Conservation (phyloP, 169 alveolate genomes). For the Besnoitia besnoiti region DNA sequence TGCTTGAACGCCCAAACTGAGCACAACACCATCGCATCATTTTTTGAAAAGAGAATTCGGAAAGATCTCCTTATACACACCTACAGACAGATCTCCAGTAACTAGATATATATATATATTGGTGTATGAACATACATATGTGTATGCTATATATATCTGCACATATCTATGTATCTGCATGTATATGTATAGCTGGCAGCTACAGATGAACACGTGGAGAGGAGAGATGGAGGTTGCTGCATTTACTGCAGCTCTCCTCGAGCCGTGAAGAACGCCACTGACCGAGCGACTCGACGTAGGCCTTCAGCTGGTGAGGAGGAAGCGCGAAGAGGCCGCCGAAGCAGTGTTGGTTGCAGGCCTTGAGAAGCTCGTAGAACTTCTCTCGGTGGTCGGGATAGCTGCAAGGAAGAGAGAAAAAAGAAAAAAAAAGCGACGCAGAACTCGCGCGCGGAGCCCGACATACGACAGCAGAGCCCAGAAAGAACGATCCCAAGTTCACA, state of each 20-base stretch:
- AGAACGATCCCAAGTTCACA: no score
- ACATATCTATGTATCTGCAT: no score
- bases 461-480: no score
- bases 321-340: conserved; percentile 74
- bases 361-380: conserved; percentile 77
- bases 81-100: no score
- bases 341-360: conserved; percentile 75
- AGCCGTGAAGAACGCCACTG: not conserved
- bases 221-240: not conserved
- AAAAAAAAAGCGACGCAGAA: no score
- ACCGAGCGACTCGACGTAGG: conserved; percentile 79
- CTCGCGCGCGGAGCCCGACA: no score
- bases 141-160: no score
- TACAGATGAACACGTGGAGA: not conserved
- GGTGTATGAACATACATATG: no score
- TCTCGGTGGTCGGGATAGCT: conserved; percentile 86
- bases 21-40: no score
- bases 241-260: no score
- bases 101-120: no score
- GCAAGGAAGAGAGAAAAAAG: not conserved
- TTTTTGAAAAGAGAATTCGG: not conserved
- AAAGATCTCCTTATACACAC: not conserved
- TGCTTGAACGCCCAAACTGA: conserved; percentile 84
- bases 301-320: conserved; percentile 75
- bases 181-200: not conserved